Evolutionary conservation across 352 stramenopile genomes (phyloP), one percentile per base, ranked within the genome.

Genomic region (Poterioochromonas sp.): DNA sequence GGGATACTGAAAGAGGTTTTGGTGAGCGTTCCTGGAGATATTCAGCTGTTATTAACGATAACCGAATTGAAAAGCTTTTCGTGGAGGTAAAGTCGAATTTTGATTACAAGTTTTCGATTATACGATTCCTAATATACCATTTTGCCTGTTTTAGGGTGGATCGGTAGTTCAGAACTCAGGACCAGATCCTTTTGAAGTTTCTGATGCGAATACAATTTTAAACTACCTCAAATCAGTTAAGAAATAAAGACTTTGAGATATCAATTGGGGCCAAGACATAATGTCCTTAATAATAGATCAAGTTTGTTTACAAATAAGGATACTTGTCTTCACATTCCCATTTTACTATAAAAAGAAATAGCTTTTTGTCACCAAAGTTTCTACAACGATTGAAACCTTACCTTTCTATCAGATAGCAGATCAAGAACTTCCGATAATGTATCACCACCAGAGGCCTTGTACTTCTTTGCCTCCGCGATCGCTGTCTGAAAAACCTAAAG

Each of bases 41-140:
- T 49, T 79, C 60, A 37, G 81, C 80, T 71, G 81, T 86, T 43
- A 82, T 86, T 32, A 79, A 86, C 43, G 78, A 85, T 54, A 41
- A 69, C 35, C 79, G 83, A n/a, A 79, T 86, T 78, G 83, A 86
- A 69, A 86, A 86, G 80, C 62, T 86, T 0, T 86, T 86, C 68
- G 76, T 85, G 29, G 83, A 85, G 68, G 58, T 62, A 62, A 62
- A 22, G 8, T 32, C n/a, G n/a, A n/a, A n/a, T n/a, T n/a, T n/a
- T n/a, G n/a, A n/a, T n/a, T n/a, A n/a, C n/a, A n/a, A n/a, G n/a
- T n/a, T n/a, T n/a, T n/a, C n/a, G n/a, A n/a, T n/a, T n/a, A n/a
- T n/a, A n/a, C n/a, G n/a, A n/a, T n/a, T n/a, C n/a, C n/a, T n/a
- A n/a, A n/a, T n/a, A n/a, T n/a, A n/a, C n/a, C n/a, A n/a, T n/a